Base-by-base conservation (phyloP, 2,329 filamentous ascomycete genomes). In the Fonsecaea nubica region DNA sequence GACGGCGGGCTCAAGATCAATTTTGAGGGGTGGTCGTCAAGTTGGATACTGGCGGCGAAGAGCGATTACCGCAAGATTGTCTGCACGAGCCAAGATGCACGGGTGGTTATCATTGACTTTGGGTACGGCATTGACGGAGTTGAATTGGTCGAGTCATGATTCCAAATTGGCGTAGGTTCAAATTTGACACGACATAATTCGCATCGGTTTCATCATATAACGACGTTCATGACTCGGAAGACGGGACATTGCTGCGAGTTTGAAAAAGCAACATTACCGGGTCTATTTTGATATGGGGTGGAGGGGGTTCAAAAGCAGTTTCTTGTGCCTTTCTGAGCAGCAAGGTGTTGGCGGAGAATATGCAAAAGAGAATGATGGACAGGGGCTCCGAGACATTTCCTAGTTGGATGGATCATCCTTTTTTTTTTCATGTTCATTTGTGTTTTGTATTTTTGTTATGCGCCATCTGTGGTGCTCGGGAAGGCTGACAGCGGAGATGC, bases 41-140 rank as follows among this genome's bases (percentile, higher is more conserved):
- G 92, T 79, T 99, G 95, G 95, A 96, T 99, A 75, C 82, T 99
- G 66, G 93, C 92, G 70, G 95, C 95, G 59, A 97, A 97, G 84
- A 93, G 92, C 69, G 94, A 99, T 76, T 98, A 98, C 78, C 86
- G 94, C 66, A 88, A 95, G 68, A 95, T 99, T 69, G 92, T 99
- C 69, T 95, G 92, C 73, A 96, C 94, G 0, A 95, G 93, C 58
- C 95, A 99, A 79, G 93, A 97, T 75, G 91, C 93, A 38, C 90
- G 96, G 76, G 93, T 96, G 59, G 81, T 98, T 65, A 90, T 99
- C 67, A 90, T 98, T 84, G 95, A 99, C 80, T 99, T 98, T 81
- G 95, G 87, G 15, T 86, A 85, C 74, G 80, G 82, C 18, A 78
- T 87, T 62, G 77, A 83, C 66, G 84, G 84, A 35, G 81, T 84